phyloP scores from a whole-genome alignment of 495 filamentous ascomycete species.

The Penicillium verhagenii region DNA sequence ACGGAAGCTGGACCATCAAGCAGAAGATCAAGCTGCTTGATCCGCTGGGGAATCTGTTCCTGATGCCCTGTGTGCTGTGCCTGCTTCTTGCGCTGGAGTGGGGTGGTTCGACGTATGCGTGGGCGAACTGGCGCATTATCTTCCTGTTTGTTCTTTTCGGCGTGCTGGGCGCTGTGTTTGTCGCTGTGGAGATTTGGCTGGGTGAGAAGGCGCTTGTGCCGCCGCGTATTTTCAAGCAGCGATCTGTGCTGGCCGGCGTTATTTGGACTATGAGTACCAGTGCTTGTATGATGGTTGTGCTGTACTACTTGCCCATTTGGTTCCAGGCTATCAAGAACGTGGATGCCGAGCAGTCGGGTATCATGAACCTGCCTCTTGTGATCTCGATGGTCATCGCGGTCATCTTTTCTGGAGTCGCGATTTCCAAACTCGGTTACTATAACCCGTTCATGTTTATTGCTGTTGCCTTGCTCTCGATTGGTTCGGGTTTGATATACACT shows the following conservation, averaged over 20 bases:
- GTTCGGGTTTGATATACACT: conserved; percentile 51
- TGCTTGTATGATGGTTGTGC: conserved; percentile 18
- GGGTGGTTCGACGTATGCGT: conserved; percentile 33
- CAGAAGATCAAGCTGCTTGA: conserved; percentile 38
- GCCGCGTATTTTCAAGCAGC: conserved; percentile 1
- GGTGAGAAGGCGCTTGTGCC: conserved; percentile 27
- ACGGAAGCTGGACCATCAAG: conserved; percentile 21
- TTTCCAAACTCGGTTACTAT: conserved; percentile 1
- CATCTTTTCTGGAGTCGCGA: neutral
- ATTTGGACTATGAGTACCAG: conserved; percentile 13
- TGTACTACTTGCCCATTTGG: conserved; percentile 59
- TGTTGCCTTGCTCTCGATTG: conserved; percentile 32
- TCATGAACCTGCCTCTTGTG: conserved; percentile 65
- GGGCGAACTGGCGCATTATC: conserved; percentile 30
- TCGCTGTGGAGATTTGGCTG: conserved; percentile 8
- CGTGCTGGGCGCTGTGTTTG: conserved; percentile 23
- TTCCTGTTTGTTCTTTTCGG: conserved; percentile 35
- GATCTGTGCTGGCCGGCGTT: conserved; percentile 7
- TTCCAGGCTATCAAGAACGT: conserved; percentile 72
- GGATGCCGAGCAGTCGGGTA: conserved; percentile 60
- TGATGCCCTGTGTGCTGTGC: conserved; percentile 31
- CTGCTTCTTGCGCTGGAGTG: conserved; percentile 42
- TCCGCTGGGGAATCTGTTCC: conserved; percentile 21
- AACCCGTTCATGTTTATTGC: conserved; percentile 10
- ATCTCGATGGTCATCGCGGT: conserved; percentile 51